These are phyloP conservation scores for Trichoderma orchidacearum DNA, from an alignment of 495 filamentous ascomycete species.

Conservation along the genomic window DNA sequence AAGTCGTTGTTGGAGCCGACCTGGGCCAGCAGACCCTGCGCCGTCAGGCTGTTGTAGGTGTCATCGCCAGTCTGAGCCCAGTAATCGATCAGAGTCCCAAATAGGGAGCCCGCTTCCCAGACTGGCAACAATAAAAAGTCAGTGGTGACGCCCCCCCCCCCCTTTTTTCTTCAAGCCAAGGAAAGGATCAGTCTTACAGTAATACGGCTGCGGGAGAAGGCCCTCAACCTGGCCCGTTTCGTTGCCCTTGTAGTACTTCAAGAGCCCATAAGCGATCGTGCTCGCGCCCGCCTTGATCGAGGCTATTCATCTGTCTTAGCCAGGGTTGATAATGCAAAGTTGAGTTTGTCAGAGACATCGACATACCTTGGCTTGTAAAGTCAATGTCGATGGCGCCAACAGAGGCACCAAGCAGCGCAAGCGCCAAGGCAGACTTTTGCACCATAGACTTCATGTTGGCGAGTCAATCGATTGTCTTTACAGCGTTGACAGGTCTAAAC, in stretches of 20 bases:
- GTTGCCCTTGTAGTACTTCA: slow-evolving; percentile 58
- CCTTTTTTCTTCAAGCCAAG: neutral
- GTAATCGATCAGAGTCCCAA: slow-evolving; percentile 67
- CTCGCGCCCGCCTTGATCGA: slow-evolving; percentile 21
- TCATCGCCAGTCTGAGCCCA: slow-evolving; percentile 68
- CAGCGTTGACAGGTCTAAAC: neutral
- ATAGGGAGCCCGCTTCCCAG: slow-evolving; percentile 73
- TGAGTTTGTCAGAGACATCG: too few species aligned
- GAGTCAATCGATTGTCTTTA: neutral
- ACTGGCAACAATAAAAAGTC: slow-evolving; percentile 16
- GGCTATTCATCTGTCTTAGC: neutral
- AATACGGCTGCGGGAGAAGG: slow-evolving; percentile 63
- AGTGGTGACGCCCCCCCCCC: too few species aligned
- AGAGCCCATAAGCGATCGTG: slow-evolving; percentile 30
- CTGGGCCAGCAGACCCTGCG: slow-evolving; percentile 57
- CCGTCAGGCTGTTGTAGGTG: slow-evolving; percentile 57
- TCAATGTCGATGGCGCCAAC: neutral
- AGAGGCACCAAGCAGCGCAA: neutral
- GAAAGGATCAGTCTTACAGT: slow-evolving; percentile 26
- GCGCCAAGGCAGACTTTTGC: neutral
- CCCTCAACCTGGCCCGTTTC: slow-evolving; percentile 56
- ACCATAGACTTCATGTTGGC: neutral
- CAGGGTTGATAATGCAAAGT: neutral
- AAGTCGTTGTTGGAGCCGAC: slow-evolving; percentile 51
- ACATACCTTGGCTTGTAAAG: neutral